Percentiles rank a stretch among this genome's conserved stretches.
phyloP scores from a whole-genome alignment of 371 early-diverging fungal species.

The Funneliformis caledonium region DNA sequence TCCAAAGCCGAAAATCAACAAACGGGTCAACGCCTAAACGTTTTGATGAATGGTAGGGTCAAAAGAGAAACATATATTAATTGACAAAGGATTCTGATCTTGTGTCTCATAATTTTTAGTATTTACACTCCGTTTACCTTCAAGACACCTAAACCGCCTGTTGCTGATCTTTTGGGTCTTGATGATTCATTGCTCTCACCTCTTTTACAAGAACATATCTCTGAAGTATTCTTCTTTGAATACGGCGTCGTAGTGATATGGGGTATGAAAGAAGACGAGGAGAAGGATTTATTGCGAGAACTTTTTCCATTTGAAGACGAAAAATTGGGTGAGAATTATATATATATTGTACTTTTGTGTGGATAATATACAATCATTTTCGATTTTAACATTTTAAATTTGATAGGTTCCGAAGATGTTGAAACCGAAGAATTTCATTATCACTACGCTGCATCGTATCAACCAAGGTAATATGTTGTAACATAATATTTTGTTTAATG shows the following conservation, averaged over 20 bases:
- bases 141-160: slow-evolving; percentile 44
- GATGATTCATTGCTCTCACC: slow-evolving; percentile 41
- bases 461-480: slow-evolving; percentile 62
- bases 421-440: slow-evolving; percentile 94
- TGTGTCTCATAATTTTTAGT: slow-evolving; percentile 39
- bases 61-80: background rate
- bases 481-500: background rate
- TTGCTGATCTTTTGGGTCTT: slow-evolving; percentile 47
- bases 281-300: slow-evolving; percentile 75
- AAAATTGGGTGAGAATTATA: slow-evolving; percentile 56
- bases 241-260: slow-evolving; percentile 96
- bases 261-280: slow-evolving; percentile 91
- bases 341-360: background rate
- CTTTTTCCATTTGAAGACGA: slow-evolving; percentile 73
- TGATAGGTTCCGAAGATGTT: slow-evolving; percentile 67
- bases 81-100: background rate
- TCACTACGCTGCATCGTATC: slow-evolving; percentile 78
- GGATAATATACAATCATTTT: slow-evolving; percentile 30
- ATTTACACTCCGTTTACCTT: slow-evolving; percentile 51
- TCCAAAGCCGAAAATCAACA: slow-evolving; percentile 46
- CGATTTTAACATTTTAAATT: slow-evolving; percentile 50
- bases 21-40: slow-evolving; percentile 48
- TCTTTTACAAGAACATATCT: slow-evolving; percentile 46
- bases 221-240: slow-evolving; percentile 87
- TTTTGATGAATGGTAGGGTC: slow-evolving; percentile 54